Evolutionary conservation across 2,329 filamentous ascomycete genomes (phyloP).

Genomic region (Pestalotiopsis sp.): DNA sequence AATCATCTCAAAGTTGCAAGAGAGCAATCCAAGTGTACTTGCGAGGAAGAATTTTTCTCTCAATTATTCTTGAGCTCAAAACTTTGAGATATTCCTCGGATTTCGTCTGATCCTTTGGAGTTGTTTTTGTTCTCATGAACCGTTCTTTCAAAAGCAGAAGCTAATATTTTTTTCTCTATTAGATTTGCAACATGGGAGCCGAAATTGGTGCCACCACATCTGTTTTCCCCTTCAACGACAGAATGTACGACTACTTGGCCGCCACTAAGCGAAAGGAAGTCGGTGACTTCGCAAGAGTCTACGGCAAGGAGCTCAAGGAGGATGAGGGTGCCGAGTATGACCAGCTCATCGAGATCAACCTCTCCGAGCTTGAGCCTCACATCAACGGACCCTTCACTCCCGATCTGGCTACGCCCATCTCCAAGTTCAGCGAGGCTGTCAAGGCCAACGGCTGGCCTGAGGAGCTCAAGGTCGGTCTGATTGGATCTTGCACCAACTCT

Average conservation of each 20-base stretch:
- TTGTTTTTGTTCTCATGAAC: too few species aligned
- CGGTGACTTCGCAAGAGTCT: constrained; percentile 84
- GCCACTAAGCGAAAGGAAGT: constrained; percentile 91
- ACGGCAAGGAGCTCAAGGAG: constrained; percentile 82
- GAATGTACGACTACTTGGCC: constrained; percentile 93
- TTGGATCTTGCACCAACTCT: constrained; percentile 97
- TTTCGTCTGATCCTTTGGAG: too few species aligned
- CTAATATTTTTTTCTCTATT: constrained; percentile 27
- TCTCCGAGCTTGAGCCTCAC: constrained; percentile 92
- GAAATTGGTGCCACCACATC: constrained; percentile 88
- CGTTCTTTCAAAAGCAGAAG: background rate
- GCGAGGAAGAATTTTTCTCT: too few species aligned
- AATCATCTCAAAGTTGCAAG: too few species aligned
- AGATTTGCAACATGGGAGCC: constrained; percentile 38
- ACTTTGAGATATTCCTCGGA: too few species aligned
- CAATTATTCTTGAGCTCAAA: too few species aligned
- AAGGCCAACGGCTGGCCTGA: constrained; percentile 96
- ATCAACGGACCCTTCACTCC: constrained; percentile 99
- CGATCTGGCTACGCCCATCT: constrained; percentile 95
- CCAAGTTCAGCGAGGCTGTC: constrained; percentile 93
- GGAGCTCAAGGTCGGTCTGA: constrained; percentile 94
- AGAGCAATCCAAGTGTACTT: too few species aligned
- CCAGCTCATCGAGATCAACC: constrained; percentile 93
- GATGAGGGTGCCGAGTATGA: constrained; percentile 95
- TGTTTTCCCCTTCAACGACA: constrained; percentile 96